Evolutionary conservation across 208 protist species (phyloP), one percentile per base, ranked within the genome.

Genomic region (Novymonas esmeraldas): DNA sequence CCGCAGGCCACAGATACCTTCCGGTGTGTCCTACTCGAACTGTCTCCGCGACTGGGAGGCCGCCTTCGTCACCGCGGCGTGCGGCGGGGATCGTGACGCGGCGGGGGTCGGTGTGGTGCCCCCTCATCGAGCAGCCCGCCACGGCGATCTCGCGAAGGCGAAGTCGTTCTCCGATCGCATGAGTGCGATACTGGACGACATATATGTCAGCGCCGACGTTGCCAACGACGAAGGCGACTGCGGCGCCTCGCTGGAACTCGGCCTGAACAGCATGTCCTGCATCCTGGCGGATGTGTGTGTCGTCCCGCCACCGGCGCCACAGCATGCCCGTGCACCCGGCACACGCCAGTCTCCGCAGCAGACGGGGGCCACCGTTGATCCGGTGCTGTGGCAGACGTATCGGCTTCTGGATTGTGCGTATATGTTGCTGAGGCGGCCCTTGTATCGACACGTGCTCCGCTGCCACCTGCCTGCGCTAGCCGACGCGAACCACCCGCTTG

Each of bases 171-270:
- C 64, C 13, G 36, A 48, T 4, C 24, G 70, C 5, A 56, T 24
- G 39, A 58, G 77, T 7, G 64, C 67, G 18, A 28, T 73, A 0
- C 64, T 76, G 1, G 74, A 81, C 36, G 59, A 76, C 56, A 66
- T 66, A 22, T 84, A 79, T 16, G 62, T 65, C 31, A 82, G 71
- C 26, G 71, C 66, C 0, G 79, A 89, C 66, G 77, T 89, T 49
- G 74, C 79, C 24, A 89, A 89, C 63, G 82, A 89, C 42, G 79
- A 85, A 36, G 69, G 68, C 41, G 83, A 84, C 71, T 83, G 64
- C 59, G 83, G 83, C 3, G 41, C 78, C 9, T 68, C 66, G 36
- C 41, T 89, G 50, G 72, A 85, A 64, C 67, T 86, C 1, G 79
- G 79, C 0, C 45, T 76, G 20, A 63, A 85, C 39, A 28, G 68